A percentile compares a stretch with the other conserved stretches of the same genome.
Evolutionary conservation across 495 filamentous ascomycete species (phyloP).

Genomic region (Aspergillus baeticus): DNA sequence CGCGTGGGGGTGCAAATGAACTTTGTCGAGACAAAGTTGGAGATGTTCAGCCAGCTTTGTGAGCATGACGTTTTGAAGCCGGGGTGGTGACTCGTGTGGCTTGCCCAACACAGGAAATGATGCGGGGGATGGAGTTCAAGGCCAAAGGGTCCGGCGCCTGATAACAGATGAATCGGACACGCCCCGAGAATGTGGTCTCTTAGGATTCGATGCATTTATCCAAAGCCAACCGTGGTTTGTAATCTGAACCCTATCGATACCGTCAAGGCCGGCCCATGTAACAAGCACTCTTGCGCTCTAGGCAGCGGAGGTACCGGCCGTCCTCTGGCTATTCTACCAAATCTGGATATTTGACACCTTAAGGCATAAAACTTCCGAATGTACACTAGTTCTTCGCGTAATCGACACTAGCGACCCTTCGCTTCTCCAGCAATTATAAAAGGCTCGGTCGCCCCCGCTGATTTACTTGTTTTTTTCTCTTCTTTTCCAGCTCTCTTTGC

Average conservation of each 20-base stretch:
- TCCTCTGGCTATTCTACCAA: background rate
- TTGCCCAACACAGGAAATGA: constrained; percentile 1
- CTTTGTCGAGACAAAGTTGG: too few relatives aligned
- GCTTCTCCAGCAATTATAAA: constrained; percentile 11
- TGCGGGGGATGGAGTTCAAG: background rate
- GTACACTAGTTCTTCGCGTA: constrained; percentile 6
- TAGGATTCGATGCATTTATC: background rate
- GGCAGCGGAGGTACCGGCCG: background rate
- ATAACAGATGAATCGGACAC: background rate
- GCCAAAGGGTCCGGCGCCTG: background rate
- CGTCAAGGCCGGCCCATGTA: background rate
- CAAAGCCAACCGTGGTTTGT: background rate
- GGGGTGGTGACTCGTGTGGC: background rate
- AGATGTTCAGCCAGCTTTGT: background rate
- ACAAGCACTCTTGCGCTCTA: background rate
- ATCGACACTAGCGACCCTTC: constrained; percentile 13
- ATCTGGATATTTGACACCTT: background rate
- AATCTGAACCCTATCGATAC: background rate
- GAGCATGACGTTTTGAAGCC: background rate
- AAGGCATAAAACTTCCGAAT: background rate
- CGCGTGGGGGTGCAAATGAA: too few relatives aligned
- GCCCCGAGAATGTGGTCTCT: background rate
- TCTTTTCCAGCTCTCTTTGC: constrained; percentile 58
- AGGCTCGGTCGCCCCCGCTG: background rate
- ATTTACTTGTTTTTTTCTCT: constrained; percentile 38